Evolutionary conservation across 345 rosid species (phyloP).

Genomic region (Raphanus sativus): DNA sequence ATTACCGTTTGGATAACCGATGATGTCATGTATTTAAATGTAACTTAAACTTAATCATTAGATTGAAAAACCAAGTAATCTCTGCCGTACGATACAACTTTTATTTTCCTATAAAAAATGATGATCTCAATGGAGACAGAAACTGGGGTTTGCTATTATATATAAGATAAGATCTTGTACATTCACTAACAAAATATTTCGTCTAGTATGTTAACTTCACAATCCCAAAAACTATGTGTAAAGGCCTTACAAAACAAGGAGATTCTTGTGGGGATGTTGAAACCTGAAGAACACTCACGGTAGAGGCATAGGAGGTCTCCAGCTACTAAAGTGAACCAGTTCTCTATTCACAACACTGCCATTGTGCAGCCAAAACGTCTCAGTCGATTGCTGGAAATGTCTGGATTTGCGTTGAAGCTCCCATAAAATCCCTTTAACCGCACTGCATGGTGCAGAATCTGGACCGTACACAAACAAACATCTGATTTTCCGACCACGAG

Average conservation of each 20-base stretch:
- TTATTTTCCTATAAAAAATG: too few species aligned
- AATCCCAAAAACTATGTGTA: slow-evolving; percentile 2
- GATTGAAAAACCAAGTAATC: too few species aligned
- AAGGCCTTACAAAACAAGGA: not conserved
- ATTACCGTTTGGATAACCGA: too few species aligned
- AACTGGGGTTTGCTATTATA: too few species aligned
- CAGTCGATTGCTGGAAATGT: slow-evolving; percentile 78
- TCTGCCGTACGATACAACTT: too few species aligned
- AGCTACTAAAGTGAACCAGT: slow-evolving; percentile 63
- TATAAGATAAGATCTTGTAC: not conserved
- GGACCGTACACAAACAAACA: slow-evolving; percentile 82
- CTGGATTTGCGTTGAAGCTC: slow-evolving; percentile 93
- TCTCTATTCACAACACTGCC: slow-evolving; percentile 64
- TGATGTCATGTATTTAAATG: too few species aligned
- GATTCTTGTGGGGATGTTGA: slow-evolving; percentile 12
- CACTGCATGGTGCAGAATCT: slow-evolving; percentile 68
- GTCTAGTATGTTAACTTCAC: slow-evolving; percentile 4
- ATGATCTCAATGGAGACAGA: too few species aligned
- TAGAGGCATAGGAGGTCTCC: slow-evolving; percentile 79
- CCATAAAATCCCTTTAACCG: slow-evolving; percentile 82
- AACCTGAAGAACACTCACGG: slow-evolving; percentile 30
- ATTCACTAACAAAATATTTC: not conserved
- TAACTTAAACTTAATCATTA: too few species aligned
- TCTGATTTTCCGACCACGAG: slow-evolving; percentile 62
- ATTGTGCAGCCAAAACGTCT: slow-evolving; percentile 97